Percentiles rank a stretch among this genome's conserved stretches.
These are phyloP conservation scores for Malbranchea zuffiana DNA, from an alignment of 2,329 filamentous ascomycete genomes.

Conservation along the genomic window DNA sequence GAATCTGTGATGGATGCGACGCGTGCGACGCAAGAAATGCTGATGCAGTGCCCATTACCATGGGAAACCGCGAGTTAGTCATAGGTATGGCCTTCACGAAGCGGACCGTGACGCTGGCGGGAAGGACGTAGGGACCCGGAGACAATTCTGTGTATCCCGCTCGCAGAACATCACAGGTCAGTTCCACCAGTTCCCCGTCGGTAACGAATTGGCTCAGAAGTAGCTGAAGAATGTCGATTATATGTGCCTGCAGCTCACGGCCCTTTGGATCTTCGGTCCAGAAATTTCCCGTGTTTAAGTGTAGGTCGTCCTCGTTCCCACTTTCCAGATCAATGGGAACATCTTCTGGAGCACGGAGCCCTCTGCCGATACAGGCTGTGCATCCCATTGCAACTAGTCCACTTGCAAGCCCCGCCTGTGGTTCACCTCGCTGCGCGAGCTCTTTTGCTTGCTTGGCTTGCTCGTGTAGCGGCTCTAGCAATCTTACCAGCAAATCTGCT, in stretches of 20 bases:
- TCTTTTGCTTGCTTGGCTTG: constrained; percentile 26
- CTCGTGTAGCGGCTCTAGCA: constrained; percentile 29
- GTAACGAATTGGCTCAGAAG: constrained; percentile 31
- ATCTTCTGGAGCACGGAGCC: constrained; percentile 29
- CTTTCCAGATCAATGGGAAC: constrained; percentile 26
- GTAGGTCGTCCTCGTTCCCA: constrained; percentile 15
- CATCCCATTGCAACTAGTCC: constrained; percentile 30
- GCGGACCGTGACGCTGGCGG: constrained; percentile 30
- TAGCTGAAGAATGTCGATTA: constrained; percentile 33
- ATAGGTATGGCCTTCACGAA: constrained; percentile 33
- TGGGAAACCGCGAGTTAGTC: constrained; percentile 17
- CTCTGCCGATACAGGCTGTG: constrained; percentile 33
- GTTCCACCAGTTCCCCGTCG: constrained; percentile 35
- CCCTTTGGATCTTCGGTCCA: constrained; percentile 28
- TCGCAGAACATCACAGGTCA: constrained; percentile 37
- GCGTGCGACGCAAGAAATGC: constrained; percentile 36
- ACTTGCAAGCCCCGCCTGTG: constrained; percentile 26
- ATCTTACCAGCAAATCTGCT: constrained; percentile 28
- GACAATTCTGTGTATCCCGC: constrained; percentile 35
- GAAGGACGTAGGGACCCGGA: constrained; percentile 35
- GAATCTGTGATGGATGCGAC: constrained; percentile 25
- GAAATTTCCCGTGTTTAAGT: constrained; percentile 26
- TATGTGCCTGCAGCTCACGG: constrained; percentile 23
- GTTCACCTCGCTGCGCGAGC: constrained; percentile 22
- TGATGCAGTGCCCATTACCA: constrained; percentile 37